Conservation (phyloP, 495 filamentous ascomycete species). For the Tuber indicum region DNA sequence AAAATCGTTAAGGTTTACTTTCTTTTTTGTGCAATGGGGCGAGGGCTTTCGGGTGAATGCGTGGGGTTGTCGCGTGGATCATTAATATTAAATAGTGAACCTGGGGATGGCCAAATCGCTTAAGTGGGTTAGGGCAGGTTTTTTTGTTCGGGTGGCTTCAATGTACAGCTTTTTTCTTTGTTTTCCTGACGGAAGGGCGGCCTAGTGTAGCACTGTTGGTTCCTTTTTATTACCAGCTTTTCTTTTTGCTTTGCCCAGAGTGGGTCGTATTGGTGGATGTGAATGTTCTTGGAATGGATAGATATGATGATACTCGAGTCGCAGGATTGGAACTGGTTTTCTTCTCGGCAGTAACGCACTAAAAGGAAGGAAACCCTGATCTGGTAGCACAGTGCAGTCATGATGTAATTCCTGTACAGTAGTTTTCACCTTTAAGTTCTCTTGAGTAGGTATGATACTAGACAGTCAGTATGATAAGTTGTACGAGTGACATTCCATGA, state of each 20-base stretch:
- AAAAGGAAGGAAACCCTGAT: not conserved
- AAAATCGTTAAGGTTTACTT: not conserved
- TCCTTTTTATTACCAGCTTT: not conserved
- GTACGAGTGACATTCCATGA: not conserved
- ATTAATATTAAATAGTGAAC: not conserved
- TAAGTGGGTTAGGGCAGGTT: not conserved
- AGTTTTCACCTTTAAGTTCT: not conserved
- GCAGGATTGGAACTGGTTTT: not conserved
- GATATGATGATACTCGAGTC: not conserved
- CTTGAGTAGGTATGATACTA: not conserved
- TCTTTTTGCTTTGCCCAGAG: not conserved
- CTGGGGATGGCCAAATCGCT: not conserved
- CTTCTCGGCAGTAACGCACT: not conserved
- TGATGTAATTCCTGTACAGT: not conserved
- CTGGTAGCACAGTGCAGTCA: not conserved
- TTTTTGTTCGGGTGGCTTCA: not conserved
- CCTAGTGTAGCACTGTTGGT: not conserved
- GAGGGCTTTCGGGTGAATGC: not conserved
- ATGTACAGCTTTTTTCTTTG: not conserved
- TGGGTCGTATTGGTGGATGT: not conserved
- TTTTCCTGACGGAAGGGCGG: not conserved
- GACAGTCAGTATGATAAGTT: not conserved
- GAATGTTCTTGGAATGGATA: not conserved
- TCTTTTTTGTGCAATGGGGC: not conserved
- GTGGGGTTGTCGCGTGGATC: not conserved